Evolutionary conservation across 2,329 filamentous ascomycete species (phyloP), one percentile per base, ranked within the genome.

Genomic region (Aspergillus sp.): DNA sequence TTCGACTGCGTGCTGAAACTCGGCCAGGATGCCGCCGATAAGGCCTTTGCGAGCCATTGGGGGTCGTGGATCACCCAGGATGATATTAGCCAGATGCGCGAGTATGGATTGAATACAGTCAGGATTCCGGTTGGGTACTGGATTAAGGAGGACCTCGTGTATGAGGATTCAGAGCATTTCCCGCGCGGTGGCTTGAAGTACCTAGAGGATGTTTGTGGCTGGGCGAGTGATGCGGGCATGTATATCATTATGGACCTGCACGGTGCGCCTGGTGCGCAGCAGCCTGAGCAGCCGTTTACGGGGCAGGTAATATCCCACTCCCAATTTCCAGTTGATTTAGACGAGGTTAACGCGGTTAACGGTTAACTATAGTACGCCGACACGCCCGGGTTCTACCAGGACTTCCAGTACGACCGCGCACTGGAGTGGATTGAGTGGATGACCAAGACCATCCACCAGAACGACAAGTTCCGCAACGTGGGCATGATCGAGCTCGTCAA

Each of bases 401-500:
- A 79, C 57, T 81, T 80, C 65, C 78, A 87, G 68, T 87, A 84
- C 68, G 77, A 78, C 23, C 82, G 85, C 11, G 82, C 82, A 3
- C 68, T 80, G 56, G 67, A 78, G 51, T 86, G 84, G 72, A 78
- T 86, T n/a, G 71, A 78, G 53, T 85, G 80, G 78, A 80, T 87
- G 64, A 79, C 82, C 11, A 74, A 78, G 39, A 73, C 77, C 40
- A 79, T 85, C 57, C 83, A 86, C 66, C 71, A 62, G 4, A 79
- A 77, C 58, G 52, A 70, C 37, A 76, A 76, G 31, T 84, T 82
- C 66, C 71, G 78, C 53, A 84, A 81, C 45, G 84, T 86, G 24
- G 84, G 84, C 56, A 86, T 84, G 79, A 68, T 87, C 39, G 79
- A 83, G 66, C 70, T 86, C 12, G 73, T 86, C 54, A 87, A 86